A percentile compares a stretch with the other conserved stretches of the same genome.
phyloP scores from a whole-genome alignment of 345 rosid species.

The Linum lewisii region DNA sequence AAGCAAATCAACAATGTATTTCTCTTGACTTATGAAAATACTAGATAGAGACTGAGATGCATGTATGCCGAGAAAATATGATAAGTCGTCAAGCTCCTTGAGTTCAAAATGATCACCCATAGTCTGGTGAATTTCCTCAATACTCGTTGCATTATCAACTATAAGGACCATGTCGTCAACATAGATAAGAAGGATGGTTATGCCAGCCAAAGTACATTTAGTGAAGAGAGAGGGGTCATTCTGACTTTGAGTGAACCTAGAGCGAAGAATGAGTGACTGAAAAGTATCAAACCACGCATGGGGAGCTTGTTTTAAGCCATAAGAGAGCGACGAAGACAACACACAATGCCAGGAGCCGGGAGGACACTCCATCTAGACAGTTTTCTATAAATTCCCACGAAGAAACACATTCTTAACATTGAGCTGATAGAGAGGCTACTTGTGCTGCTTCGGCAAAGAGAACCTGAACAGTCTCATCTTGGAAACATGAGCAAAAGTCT shows the following conservation, averaged over 20 bases:
- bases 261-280: background rate
- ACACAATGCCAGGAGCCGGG: background rate
- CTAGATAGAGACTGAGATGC: background rate
- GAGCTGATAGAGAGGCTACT: background rate
- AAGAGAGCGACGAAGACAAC: background rate
- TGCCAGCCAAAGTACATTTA: background rate
- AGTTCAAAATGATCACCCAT: background rate
- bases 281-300: background rate
- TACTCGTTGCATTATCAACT: background rate
- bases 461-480: background rate
- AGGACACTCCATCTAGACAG: background rate
- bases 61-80: background rate
- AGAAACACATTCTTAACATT: background rate
- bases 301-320: background rate
- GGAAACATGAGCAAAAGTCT: background rate
- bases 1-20: background rate
- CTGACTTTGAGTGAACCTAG: background rate
- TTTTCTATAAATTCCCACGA: background rate
- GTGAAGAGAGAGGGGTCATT: background rate
- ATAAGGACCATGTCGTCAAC: background rate
- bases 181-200: background rate
- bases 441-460: background rate
- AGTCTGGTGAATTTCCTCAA: background rate
- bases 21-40: background rate
- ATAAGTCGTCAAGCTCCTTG: background rate